Percentiles rank a stretch among this genome's conserved stretches.
phyloP scores from a whole-genome alignment of 164 flowering plant species.

The Vitis labrusca region DNA sequence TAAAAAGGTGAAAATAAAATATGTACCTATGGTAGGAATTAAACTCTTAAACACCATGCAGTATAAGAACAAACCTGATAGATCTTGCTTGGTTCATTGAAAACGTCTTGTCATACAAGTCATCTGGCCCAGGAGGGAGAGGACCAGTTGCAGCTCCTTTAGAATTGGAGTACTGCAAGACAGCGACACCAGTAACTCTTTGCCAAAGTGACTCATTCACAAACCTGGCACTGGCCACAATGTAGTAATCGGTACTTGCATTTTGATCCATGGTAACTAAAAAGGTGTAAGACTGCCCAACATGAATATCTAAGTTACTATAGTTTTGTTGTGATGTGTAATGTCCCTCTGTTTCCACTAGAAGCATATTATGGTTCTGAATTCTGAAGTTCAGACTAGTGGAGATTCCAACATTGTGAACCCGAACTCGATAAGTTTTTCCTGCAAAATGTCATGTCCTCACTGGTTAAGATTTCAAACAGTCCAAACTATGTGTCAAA shows the following conservation, averaged over 20 bases:
- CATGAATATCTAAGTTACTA: slow-evolving; percentile 66
- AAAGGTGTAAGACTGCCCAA: slow-evolving; percentile 78
- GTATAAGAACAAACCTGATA: slow-evolving; percentile 51
- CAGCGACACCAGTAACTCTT: slow-evolving; percentile 70
- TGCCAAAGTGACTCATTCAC: slow-evolving; percentile 68
- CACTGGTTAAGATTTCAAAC: neutral
- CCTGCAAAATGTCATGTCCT: slow-evolving; percentile 38
- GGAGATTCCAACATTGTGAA: slow-evolving; percentile 65
- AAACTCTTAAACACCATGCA: no score
- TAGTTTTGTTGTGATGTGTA: slow-evolving; percentile 57
- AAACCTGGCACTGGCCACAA: slow-evolving; percentile 80
- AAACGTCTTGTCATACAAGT: slow-evolving; percentile 46
- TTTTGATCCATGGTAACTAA: slow-evolving; percentile 78
- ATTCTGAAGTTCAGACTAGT: slow-evolving; percentile 73
- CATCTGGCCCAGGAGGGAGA: slow-evolving; percentile 65
- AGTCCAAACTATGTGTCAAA: neutral
- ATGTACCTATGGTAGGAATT: no score
- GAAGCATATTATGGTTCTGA: slow-evolving; percentile 62
- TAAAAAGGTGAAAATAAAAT: no score
- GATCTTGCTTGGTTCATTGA: slow-evolving; percentile 63
- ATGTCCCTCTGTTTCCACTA: slow-evolving; percentile 72
- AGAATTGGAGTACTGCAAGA: slow-evolving; percentile 74
- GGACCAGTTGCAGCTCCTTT: slow-evolving; percentile 69
- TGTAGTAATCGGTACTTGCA: slow-evolving; percentile 70
- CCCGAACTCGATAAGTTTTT: slow-evolving; percentile 70